Percentiles rank a stretch among this genome's conserved stretches.
Conservation (phyloP, 1,139 yeast genomes). For the Candida gigantensis region DNA sequence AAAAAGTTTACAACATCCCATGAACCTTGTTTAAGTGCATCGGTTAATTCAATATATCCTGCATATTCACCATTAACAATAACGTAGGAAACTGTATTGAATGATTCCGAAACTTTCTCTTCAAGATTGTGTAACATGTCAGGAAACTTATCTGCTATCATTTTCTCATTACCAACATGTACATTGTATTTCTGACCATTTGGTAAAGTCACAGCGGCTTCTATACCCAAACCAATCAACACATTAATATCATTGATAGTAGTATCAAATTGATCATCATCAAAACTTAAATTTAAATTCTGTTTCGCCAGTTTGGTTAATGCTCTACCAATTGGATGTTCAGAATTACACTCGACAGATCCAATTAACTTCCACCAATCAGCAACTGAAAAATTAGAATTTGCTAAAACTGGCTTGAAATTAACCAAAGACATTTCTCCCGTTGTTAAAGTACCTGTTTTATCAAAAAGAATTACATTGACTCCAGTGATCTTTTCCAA, state of each 20-base stretch:
- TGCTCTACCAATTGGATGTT: slow-evolving; percentile 88
- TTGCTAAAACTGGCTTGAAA: slow-evolving; percentile 6
- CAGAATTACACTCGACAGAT: slow-evolving; percentile 68
- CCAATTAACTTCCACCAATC: slow-evolving; percentile 64
- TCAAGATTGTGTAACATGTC: slow-evolving; percentile 5
- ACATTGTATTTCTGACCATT: slow-evolving; percentile 29
- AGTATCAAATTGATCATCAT: slow-evolving; percentile 34
- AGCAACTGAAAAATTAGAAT: slow-evolving; percentile 15
- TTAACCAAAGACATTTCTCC: slow-evolving; percentile 70
- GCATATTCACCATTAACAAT: slow-evolving; percentile 55
- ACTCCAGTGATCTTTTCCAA: slow-evolving; percentile 73
- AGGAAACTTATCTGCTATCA: slow-evolving; percentile 34
- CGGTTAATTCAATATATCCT: slow-evolving; percentile 70
- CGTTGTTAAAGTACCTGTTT: slow-evolving; percentile 91
- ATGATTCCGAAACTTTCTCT: slow-evolving; percentile 19
- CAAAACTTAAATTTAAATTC: slow-evolving; percentile 30
- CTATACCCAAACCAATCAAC: slow-evolving; percentile 72
- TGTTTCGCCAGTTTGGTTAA: slow-evolving; percentile 40
- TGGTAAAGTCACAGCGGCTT: slow-evolving; percentile 40
- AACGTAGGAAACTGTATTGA: slow-evolving; percentile 41
- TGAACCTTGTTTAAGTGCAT: slow-evolving; percentile 71
- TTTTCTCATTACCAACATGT: slow-evolving; percentile 56
- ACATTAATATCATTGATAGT: slow-evolving; percentile 46
- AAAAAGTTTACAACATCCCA: slow-evolving; percentile 59
- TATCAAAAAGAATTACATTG: slow-evolving; percentile 79